A percentile compares a stretch with the other conserved stretches of the same genome.
Conservation (phyloP, 83 land plant species). For the Picea engelmannii region DNA sequence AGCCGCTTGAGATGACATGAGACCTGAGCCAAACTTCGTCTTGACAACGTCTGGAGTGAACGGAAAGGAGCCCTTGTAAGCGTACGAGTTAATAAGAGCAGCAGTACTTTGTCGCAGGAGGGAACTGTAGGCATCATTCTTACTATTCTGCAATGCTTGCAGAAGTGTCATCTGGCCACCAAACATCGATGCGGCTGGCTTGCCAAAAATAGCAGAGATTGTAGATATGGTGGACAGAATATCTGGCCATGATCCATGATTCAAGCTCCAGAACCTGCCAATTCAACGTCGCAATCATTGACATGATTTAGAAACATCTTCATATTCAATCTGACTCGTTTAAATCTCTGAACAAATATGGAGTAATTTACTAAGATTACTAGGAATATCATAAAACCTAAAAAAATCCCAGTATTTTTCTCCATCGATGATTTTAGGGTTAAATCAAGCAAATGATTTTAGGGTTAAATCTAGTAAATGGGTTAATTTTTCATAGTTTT, state of each 20-base stretch:
- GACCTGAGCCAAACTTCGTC: neutral
- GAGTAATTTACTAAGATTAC: no score
- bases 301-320: no score
- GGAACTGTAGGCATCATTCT: neutral
- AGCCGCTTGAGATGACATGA: neutral
- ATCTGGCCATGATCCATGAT: conserved; percentile 1
- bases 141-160: conserved; percentile 1
- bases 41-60: conserved; percentile 1
- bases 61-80: neutral
- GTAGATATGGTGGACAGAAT: neutral
- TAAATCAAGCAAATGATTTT: no score
- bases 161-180: neutral
- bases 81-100: neutral
- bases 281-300: neutral
- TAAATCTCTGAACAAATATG: no score
- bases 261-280: neutral
- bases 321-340: no score
- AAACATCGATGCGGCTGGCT: neutral
- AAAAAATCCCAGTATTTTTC: no score
- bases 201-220: neutral
- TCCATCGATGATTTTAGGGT: no score
- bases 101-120: neutral
- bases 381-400: no score
- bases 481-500: no score
- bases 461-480: no score